These are phyloP conservation scores for Pyrenopolyporus hunteri DNA, from an alignment of 495 filamentous ascomycete species.

Conservation along the genomic window DNA sequence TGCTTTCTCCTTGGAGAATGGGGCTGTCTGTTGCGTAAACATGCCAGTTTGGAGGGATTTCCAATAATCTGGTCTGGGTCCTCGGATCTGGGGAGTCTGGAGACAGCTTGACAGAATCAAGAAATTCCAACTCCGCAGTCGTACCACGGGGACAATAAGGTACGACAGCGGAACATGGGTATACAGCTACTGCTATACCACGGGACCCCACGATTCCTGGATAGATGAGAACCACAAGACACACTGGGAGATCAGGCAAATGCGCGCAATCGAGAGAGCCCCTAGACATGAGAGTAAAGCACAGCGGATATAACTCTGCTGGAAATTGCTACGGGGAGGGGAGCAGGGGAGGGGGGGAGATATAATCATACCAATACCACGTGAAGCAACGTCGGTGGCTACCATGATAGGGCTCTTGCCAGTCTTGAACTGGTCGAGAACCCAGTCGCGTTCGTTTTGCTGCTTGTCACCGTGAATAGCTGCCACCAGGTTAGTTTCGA, in stretches of 20 bases:
- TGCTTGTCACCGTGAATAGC: slow-evolving; percentile 99
- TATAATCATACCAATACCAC: slow-evolving; percentile 99
- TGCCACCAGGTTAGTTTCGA: slow-evolving; percentile 57
- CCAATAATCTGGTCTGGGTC: slow-evolving; percentile 77
- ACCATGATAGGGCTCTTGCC: slow-evolving; percentile 96
- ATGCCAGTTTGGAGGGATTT: slow-evolving; percentile 59
- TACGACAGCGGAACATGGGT: slow-evolving; percentile 75
- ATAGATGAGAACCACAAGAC: slow-evolving; percentile 75
- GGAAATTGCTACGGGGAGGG: slow-evolving; percentile 61
- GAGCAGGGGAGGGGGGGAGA: slow-evolving; percentile 51
- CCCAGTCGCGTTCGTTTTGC: slow-evolving; percentile 99
- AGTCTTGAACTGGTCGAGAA: slow-evolving; percentile 98
- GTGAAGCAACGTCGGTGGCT: slow-evolving; percentile 96
- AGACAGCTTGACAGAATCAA: slow-evolving; percentile 68
- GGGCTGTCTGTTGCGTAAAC: slow-evolving; percentile 60
- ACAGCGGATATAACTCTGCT: slow-evolving; percentile 75
- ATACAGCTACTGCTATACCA: slow-evolving; percentile 66
- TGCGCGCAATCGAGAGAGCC: slow-evolving; percentile 78
- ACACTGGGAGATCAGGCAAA: slow-evolving; percentile 79
- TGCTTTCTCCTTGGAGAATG: slow-evolving; percentile 65
- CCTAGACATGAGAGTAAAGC: slow-evolving; percentile 88
- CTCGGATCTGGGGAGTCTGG: slow-evolving; percentile 63
- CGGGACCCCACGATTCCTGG: slow-evolving; percentile 82
- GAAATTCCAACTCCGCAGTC: slow-evolving; percentile 75
- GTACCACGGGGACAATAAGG: slow-evolving; percentile 62